Evolutionary conservation across 2,329 filamentous ascomycete species (phyloP).

Genomic region (Keithomyces neogunnii): DNA sequence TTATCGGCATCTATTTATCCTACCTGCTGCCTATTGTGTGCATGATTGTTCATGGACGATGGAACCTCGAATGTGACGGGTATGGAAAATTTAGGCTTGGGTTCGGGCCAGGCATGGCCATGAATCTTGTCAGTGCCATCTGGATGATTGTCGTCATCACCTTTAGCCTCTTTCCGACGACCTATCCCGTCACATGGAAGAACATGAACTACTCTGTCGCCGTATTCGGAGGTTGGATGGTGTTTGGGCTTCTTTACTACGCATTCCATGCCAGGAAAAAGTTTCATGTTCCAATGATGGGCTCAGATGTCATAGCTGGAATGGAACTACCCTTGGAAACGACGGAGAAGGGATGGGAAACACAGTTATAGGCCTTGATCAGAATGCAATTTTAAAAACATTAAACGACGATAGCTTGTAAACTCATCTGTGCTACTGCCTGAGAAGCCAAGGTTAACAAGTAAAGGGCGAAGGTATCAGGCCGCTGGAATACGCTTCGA

Average conservation of each 20-base stretch:
- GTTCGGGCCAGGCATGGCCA: conserved; percentile 17
- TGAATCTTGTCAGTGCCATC: conserved; percentile 31
- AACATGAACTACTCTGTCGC: conserved; percentile 40
- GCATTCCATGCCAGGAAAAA: conserved; percentile 13
- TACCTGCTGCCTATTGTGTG: conserved; percentile 29
- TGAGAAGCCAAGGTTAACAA: background rate
- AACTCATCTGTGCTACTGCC: no score
- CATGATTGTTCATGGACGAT: conserved; percentile 29
- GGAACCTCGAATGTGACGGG: conserved; percentile 8
- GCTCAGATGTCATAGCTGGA: background rate
- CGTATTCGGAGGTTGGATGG: conserved; percentile 30
- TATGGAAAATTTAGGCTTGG: conserved; percentile 23
- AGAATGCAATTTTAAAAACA: no score
- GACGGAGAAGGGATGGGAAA: background rate
- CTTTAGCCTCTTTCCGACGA: conserved; percentile 35
- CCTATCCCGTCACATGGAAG: conserved; percentile 28
- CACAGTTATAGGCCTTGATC: no score
- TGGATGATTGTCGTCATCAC: conserved; percentile 36
- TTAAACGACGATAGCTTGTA: no score
- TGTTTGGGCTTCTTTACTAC: conserved; percentile 27
- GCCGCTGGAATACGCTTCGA: conserved; percentile 12
- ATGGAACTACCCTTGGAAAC: background rate
- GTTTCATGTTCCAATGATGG: conserved; percentile 16
- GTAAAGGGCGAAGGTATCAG: conserved; percentile 9
- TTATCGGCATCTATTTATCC: conserved; percentile 34